These are phyloP conservation scores for Arthrobotrys pseudoclavata DNA, from an alignment of 2,329 filamentous ascomycete genomes.

Conservation along the genomic window DNA sequence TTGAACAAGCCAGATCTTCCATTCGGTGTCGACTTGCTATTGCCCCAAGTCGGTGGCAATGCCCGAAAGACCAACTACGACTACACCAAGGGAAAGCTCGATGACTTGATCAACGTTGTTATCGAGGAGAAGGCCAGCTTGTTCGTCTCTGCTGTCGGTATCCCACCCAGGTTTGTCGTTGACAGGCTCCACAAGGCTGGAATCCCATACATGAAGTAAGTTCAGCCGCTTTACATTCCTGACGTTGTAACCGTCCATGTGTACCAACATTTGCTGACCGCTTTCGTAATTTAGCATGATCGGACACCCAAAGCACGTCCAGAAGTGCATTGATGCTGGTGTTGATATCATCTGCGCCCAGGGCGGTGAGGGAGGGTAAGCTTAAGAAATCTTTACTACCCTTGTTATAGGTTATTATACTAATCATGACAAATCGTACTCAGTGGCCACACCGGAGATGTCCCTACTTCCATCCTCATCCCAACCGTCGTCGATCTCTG, in stretches of 20 bases:
- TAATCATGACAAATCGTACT: slow-evolving; percentile 4
- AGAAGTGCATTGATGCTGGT: slow-evolving; percentile 92
- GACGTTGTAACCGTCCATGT: neutral
- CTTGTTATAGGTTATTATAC: neutral
- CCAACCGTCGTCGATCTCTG: slow-evolving; percentile 87
- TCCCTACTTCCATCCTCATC: slow-evolving; percentile 91
- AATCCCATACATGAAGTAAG: slow-evolving; percentile 93
- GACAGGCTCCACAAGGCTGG: slow-evolving; percentile 89
- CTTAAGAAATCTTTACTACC: neutral
- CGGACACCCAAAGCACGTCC: slow-evolving; percentile 98
- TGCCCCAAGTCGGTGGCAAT: slow-evolving; percentile 93
- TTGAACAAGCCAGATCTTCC: slow-evolving; percentile 91
- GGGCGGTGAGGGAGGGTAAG: slow-evolving; percentile 87
- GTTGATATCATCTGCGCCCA: slow-evolving; percentile 98
- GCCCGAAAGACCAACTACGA: slow-evolving; percentile 88
- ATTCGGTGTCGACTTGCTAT: slow-evolving; percentile 92
- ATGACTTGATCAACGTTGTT: slow-evolving; percentile 89
- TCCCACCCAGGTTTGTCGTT: slow-evolving; percentile 88
- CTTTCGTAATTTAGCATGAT: slow-evolving; percentile 76
- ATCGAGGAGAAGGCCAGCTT: slow-evolving; percentile 91
- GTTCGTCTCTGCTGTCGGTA: slow-evolving; percentile 96
- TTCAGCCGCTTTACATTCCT: neutral
- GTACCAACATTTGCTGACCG: slow-evolving; percentile 10
- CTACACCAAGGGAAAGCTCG: slow-evolving; percentile 98
- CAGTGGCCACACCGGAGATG: slow-evolving; percentile 88